Evolutionary conservation across 148 eudicot species (phyloP), one percentile per base, ranked within the genome.

Genomic region (Silene latifolia): DNA sequence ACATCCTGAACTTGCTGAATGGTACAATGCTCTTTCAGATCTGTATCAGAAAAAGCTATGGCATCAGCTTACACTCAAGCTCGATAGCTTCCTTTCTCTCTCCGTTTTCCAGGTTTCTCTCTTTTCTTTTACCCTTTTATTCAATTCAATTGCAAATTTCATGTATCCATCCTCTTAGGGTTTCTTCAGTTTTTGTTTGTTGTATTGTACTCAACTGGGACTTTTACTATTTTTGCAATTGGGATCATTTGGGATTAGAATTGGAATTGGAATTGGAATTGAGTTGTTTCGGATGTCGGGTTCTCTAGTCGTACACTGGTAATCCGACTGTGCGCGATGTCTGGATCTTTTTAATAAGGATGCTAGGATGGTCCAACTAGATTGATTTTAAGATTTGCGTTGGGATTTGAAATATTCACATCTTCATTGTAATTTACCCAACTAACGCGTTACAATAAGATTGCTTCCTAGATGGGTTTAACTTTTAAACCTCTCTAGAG

Each of bases 11-110:
- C 96, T 94, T 0, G 75, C 87, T 18, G 97, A 91, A 19, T 91
- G 97, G 93, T 94, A 83, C 86, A 83, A 74, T 27, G 65, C 92
- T 42, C 82, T 94, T 0, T 84, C 97, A 68, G 98, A 91, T 91
- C 89, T 94, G 82, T 92, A 91, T 83, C 89, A 94, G 85, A 88
- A 87, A 78, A 94, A 94, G 89, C 90, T 94, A 4, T 94, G 98
- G 98, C 97, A 94, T 54, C 98, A 94, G 83, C 96, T 91, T 70
- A 85, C 97, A 63, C 90, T 83, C 70, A 90, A 91, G 85, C 97
- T 94, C 56, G 91, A 91, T 13, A 88, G 85, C 64, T 94, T 94
- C 87, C 83, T 94, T 54, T 86, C 97, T 58, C 96, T 87, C 21
- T 76, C 96, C 10, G 87, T 85, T 48, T 90, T 94, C 72, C 97